These are phyloP conservation scores for Lupinus albus DNA, from an alignment of 306 rosid genomes.

Conservation along the genomic window DNA sequence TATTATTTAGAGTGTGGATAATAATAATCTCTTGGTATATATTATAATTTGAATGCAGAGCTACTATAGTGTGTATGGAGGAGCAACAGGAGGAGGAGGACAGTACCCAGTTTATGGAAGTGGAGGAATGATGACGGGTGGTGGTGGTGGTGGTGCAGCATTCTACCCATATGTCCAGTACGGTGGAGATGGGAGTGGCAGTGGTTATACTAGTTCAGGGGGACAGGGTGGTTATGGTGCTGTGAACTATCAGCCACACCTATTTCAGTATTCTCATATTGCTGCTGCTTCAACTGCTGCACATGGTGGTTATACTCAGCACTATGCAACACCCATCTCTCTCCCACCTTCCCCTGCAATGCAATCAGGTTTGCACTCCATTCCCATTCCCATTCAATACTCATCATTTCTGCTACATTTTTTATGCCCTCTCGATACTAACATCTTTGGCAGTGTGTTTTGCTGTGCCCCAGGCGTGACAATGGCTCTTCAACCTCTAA, in stretches of 20 bases:
- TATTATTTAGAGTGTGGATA: too few relatives aligned
- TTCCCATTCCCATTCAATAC: not conserved
- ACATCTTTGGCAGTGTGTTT: slow-evolving; percentile 99
- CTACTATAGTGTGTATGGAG: slow-evolving; percentile 88
- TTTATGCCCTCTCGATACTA: too few relatives aligned
- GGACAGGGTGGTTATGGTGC: slow-evolving; percentile 59
- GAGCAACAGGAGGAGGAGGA: slow-evolving; percentile 46
- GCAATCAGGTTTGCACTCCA: slow-evolving; percentile 69
- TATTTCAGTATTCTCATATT: slow-evolving; percentile 72
- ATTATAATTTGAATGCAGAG: slow-evolving; percentile 51
- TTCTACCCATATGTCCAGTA: slow-evolving; percentile 79
- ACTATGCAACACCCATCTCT: slow-evolving; percentile 85
- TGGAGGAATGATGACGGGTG: slow-evolving; percentile 78
- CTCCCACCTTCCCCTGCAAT: slow-evolving; percentile 90
- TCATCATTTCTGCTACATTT: too few relatives aligned
- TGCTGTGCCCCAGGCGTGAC: slow-evolving; percentile 99
- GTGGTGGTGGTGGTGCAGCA: slow-evolving; percentile 59
- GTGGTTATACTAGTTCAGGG: slow-evolving; percentile 51
- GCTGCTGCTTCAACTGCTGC: slow-evolving; percentile 59
- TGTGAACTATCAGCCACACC: slow-evolving; percentile 75
- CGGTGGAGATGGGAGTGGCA: slow-evolving; percentile 64
- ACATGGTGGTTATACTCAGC: slow-evolving; percentile 67
- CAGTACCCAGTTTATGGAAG: too few relatives aligned
- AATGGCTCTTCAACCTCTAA: slow-evolving; percentile 78
- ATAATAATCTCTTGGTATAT: too few relatives aligned